A percentile compares a stretch with the other conserved stretches of the same genome.
Conservation (phyloP, 805 yeast genomes). For the Saturnispora dispora region DNA sequence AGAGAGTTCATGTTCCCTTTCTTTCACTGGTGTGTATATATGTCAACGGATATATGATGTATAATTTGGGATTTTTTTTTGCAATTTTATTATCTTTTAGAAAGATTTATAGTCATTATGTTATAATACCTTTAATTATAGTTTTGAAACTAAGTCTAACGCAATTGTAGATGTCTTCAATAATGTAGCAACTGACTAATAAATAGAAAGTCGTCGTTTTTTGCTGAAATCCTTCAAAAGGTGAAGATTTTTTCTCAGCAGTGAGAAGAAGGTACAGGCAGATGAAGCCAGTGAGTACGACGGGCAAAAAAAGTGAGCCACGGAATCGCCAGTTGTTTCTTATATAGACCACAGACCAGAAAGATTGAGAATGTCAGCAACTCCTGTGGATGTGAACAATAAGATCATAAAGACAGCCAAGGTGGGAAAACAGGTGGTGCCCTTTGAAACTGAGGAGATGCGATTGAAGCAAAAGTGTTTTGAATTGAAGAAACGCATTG, state of each 20-base stretch:
- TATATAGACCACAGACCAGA: not conserved
- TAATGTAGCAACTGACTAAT: too few species aligned
- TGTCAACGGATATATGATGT: not conserved
- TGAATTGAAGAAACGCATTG: conserved; percentile 59
- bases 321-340: not conserved
- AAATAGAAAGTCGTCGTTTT: not conserved
- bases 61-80: not conserved
- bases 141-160: too few species aligned
- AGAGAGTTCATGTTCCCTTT: not conserved
- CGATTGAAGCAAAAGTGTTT: conserved; percentile 55
- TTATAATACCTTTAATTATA: not conserved
- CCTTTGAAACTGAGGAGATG: conserved; percentile 15
- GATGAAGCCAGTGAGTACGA: not conserved
- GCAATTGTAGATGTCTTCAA: not conserved
- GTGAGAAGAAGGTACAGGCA: not conserved
- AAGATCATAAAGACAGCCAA: not conserved
- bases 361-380: not conserved
- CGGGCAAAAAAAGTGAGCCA: not conserved
- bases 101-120: not conserved
- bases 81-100: not conserved
- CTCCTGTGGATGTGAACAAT: not conserved
- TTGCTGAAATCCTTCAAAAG: not conserved
- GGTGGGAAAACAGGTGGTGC: conserved; percentile 13
- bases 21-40: not conserved
- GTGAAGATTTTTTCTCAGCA: not conserved